phyloP scores from a whole-genome alignment of 495 filamentous ascomycete species.

The Xylaria grammica region DNA sequence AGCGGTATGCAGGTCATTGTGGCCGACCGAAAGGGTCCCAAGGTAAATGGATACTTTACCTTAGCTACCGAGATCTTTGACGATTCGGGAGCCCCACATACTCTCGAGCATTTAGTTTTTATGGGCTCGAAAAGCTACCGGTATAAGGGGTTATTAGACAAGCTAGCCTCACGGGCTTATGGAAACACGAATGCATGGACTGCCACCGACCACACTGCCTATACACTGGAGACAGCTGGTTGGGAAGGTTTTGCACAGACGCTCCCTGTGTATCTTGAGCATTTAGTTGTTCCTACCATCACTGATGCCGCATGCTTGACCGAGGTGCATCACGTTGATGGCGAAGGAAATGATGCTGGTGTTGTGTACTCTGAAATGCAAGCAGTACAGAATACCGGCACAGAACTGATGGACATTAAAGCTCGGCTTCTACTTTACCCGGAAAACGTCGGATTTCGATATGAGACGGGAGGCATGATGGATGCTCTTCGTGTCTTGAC shows the following conservation, averaged over 20 bases:
- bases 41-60: conserved; percentile 91
- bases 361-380: conserved; percentile 99
- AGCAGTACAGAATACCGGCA: conserved; percentile 80
- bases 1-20: conserved; percentile 95
- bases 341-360: conserved; percentile 90
- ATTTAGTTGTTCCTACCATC: conserved; percentile 87
- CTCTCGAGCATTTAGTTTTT: conserved; percentile 93
- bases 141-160: conserved; percentile 94
- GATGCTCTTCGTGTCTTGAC: conserved; percentile 84
- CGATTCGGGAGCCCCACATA: conserved; percentile 94
- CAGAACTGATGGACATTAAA: conserved; percentile 82
- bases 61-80: conserved; percentile 97
- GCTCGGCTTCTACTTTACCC: conserved; percentile 83
- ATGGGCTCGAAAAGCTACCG: conserved; percentile 95
- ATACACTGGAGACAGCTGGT: conserved; percentile 90
- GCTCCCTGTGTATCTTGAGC: conserved; percentile 93
- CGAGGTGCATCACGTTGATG: conserved; percentile 95
- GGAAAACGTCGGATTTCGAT: conserved; percentile 87
- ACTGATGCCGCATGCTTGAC: conserved; percentile 94
- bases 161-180: conserved; percentile 89
- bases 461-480: conserved; percentile 98
- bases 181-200: conserved; percentile 97
- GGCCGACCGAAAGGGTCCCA: conserved; percentile 89
- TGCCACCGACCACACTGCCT: conserved; percentile 92
- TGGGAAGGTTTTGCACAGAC: conserved; percentile 97